Evolutionary conservation across 176 grass and related monocot species (phyloP).

Genomic region (Rhynchospora pubera): DNA sequence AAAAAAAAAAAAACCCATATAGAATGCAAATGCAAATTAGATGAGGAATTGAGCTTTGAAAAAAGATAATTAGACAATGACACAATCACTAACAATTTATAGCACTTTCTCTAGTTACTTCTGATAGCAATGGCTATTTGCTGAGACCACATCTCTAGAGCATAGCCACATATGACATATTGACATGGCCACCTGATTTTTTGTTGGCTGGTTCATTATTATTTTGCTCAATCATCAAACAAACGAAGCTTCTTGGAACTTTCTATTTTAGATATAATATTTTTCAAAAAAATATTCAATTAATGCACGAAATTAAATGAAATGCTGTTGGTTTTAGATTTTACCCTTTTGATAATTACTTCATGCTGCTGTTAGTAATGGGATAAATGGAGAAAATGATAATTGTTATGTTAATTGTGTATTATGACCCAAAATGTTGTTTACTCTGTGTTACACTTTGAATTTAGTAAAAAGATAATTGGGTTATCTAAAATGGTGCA

Average conservation of each 20-base stretch:
- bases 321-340: not conserved
- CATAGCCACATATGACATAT: not conserved
- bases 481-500: too few species aligned
- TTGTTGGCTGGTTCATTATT: not conserved
- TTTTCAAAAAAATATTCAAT: not conserved
- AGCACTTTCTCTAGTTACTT: not conserved
- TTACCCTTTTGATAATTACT: too few species aligned
- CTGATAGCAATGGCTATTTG: not conserved
- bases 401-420: too few species aligned
- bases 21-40: not conserved
- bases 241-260: constrained; percentile 6
- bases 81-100: not conserved
- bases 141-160: not conserved
- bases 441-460: too few species aligned
- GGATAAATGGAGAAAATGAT: too few species aligned
- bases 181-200: not conserved
- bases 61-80: not conserved
- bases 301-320: not conserved
- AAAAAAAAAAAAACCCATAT: not conserved
- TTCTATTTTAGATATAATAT: not conserved
- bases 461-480: too few species aligned
- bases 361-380: too few species aligned
- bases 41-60: not conserved
- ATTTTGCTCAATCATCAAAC: not conserved
- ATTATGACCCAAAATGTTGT: too few species aligned